Conservation (phyloP, 257 asterid species). For the Solanum virginianum region DNA sequence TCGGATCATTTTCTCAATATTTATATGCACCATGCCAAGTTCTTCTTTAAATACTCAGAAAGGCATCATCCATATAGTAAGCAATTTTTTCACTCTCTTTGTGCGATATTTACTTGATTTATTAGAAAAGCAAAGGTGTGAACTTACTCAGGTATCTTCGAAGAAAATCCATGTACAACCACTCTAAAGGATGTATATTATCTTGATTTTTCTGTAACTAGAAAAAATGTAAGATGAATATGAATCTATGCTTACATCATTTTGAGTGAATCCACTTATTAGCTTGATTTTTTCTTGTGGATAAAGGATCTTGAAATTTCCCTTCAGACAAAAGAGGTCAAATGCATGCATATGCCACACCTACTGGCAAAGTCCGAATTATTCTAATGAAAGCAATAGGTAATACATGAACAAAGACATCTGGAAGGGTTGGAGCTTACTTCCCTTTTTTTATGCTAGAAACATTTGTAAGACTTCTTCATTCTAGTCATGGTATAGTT, state of each 20-base stretch:
- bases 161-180: not conserved
- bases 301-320: not conserved
- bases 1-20: not conserved
- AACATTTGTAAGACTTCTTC: not conserved
- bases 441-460: not conserved
- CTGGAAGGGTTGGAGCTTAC: not conserved
- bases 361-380: not conserved
- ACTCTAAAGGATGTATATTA: not conserved
- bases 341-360: not conserved
- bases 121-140: not conserved
- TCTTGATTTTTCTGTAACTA: not conserved
- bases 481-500: not conserved
- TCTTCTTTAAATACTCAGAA: not conserved
- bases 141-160: not conserved
- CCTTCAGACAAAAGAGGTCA: not conserved
- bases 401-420: not conserved
- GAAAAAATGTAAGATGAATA: not conserved
- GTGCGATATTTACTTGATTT: not conserved
- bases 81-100: not conserved
- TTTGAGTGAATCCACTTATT: not conserved
- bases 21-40: not conserved
- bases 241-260: not conserved
- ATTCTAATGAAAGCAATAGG: not conserved
- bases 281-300: not conserved
- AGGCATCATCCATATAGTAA: not conserved